phyloP scores from a whole-genome alignment of 805 yeast species.

The Pichia insulana region DNA sequence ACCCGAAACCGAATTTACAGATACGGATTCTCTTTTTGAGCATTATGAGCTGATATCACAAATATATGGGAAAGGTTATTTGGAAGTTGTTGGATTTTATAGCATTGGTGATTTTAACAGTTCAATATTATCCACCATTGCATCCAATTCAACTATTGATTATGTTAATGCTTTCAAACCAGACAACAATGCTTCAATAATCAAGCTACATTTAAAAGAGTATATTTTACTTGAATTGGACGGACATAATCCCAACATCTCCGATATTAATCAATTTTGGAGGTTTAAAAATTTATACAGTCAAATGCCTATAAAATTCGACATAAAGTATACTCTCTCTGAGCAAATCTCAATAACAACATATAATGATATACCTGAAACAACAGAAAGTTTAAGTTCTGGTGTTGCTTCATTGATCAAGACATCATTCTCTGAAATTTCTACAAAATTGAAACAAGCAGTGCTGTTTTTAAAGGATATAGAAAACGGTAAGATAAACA shows the following conservation, averaged over 20 bases:
- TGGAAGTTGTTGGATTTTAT: constrained; percentile 21
- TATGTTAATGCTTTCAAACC: too few species aligned
- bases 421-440: constrained; percentile 4
- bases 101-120: neutral
- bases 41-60: constrained; percentile 16
- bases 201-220: too few species aligned
- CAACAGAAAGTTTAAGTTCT: neutral
- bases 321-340: neutral
- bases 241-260: too few species aligned
- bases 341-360: constrained; percentile 1
- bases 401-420: neutral
- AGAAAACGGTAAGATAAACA: constrained; percentile 2
- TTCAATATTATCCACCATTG: neutral
- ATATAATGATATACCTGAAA: constrained; percentile 1
- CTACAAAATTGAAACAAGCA: constrained; percentile 5
- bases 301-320: neutral
- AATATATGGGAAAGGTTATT: constrained; percentile 16
- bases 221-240: too few species aligned
- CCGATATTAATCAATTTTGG: too few species aligned
- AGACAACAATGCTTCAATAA: too few species aligned
- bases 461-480: constrained; percentile 11
- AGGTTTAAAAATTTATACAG: too few species aligned
- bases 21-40: neutral
- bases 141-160: too few species aligned
- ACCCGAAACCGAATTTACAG: neutral